Evolutionary conservation across 108 stramenopile genomes (phyloP).

Genomic region (Cylindrotheca fusiformis): DNA sequence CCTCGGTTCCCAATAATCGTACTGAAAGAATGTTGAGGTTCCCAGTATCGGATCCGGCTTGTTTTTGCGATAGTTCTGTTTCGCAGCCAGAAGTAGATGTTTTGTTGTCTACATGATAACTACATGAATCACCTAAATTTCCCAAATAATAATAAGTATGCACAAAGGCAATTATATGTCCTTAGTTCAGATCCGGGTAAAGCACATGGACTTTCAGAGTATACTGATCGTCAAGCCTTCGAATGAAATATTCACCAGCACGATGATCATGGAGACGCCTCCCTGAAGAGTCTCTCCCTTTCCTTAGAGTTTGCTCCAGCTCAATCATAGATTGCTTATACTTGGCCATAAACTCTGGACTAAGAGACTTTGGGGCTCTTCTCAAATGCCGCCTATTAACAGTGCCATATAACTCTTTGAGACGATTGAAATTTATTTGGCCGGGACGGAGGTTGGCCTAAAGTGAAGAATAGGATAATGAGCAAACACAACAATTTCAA

Average conservation of each 20-base stretch:
- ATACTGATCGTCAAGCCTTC: not conserved
- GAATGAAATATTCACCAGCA: not conserved
- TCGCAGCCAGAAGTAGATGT: too few species aligned
- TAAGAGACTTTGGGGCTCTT: not conserved
- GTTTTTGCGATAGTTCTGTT: too few species aligned
- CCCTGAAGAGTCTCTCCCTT: not conserved
- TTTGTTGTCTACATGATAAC: too few species aligned
- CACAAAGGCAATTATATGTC: too few species aligned
- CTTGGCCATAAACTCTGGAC: not conserved
- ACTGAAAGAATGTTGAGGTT: not conserved
- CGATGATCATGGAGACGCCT: not conserved
- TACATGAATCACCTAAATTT: too few species aligned
- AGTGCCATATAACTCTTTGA: constrained; percentile 28
- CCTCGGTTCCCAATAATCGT: not conserved
- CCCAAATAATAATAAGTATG: too few species aligned
- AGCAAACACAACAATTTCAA: too few species aligned
- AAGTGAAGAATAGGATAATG: too few species aligned
- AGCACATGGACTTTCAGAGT: not conserved
- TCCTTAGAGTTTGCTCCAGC: not conserved
- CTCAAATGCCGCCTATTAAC: too few species aligned
- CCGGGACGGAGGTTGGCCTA: constrained; percentile 48
- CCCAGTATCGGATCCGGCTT: too few species aligned
- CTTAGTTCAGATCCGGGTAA: too few species aligned
- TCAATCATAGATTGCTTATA: not conserved
- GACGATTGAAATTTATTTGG: constrained; percentile 39